Conservation (phyloP, 176 grass and related monocot species). For the Eremochloa ophiuroides region DNA sequence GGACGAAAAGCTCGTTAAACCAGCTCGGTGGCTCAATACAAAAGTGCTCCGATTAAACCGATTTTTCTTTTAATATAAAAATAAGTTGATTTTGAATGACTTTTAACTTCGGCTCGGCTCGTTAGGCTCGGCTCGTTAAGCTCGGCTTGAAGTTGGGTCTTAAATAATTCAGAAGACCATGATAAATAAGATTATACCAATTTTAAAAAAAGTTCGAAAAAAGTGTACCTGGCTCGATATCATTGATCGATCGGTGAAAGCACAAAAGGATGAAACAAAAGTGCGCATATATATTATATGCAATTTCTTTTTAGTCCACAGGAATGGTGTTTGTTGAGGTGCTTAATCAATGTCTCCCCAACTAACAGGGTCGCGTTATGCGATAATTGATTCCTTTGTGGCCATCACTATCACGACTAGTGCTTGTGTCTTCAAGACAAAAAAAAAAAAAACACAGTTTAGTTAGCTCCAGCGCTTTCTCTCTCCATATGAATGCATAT, state of each 20-base stretch:
- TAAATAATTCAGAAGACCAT: no score
- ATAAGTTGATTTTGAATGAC: no score
- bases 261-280: not conserved
- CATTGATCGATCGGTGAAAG: not conserved
- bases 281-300: not conserved
- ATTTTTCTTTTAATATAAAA: no score
- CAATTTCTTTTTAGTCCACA: not conserved
- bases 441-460: not conserved
- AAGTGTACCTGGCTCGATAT: no score
- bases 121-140: no score
- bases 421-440: not conserved
- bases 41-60: no score
- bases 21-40: no score
- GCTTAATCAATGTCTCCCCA: conserved; percentile 35
- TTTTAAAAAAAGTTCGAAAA: no score
- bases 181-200: no score
- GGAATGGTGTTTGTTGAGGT: conserved; percentile 28
- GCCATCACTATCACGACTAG: conserved; percentile 15
- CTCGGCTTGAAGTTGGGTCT: no score
- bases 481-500: not conserved
- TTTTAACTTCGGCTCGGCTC: no score
- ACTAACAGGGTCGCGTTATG: conserved; percentile 14
- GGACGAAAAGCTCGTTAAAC: no score
- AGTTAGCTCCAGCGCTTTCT: not conserved
- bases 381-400: conserved; percentile 17